Evolutionary conservation across 805 yeast genomes (phyloP).

Genomic region (Brettanomyces sp.): DNA sequence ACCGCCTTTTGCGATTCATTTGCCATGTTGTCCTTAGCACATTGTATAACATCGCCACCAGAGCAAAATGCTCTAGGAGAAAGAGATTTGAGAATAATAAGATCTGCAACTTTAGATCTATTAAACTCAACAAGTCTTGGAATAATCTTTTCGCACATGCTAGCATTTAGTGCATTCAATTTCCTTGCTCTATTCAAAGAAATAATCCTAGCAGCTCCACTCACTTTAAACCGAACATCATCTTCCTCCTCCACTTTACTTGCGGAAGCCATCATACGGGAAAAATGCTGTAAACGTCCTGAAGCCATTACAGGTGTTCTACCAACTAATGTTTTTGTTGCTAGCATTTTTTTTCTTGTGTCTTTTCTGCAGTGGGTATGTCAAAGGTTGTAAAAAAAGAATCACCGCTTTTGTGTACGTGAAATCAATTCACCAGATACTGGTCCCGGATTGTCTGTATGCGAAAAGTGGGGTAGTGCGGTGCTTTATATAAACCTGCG

Average conservation of each 20-base stretch:
- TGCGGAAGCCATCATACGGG: not conserved
- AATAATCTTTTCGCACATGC: constrained; percentile 64
- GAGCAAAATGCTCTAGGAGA: constrained; percentile 79
- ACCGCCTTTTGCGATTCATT: constrained; percentile 41
- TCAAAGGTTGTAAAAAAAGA: too few relatives aligned
- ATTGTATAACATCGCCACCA: constrained; percentile 89
- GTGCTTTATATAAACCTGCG: too few relatives aligned
- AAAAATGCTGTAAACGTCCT: not conserved
- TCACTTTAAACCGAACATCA: constrained; percentile 49
- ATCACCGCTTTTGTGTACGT: too few relatives aligned
- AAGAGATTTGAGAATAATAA: constrained; percentile 59
- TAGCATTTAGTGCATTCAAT: constrained; percentile 72
- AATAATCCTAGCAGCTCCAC: constrained; percentile 61
- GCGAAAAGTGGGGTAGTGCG: too few relatives aligned
- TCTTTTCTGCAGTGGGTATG: too few relatives aligned
- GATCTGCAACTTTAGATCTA: constrained; percentile 53
- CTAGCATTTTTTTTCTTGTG: not conserved
- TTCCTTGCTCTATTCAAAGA: constrained; percentile 73
- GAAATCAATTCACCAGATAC: too few relatives aligned
- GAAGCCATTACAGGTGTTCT: too few relatives aligned
- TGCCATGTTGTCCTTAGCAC: constrained; percentile 50
- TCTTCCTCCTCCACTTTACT: constrained; percentile 3
- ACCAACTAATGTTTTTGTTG: too few relatives aligned
- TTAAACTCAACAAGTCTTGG: constrained; percentile 73
- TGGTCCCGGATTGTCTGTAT: too few relatives aligned